Percentiles rank a stretch among this genome's conserved stretches.
These are phyloP conservation scores for Sergeia podlipaevii DNA, from an alignment of 208 protist genomes.

Conservation along the genomic window DNA sequence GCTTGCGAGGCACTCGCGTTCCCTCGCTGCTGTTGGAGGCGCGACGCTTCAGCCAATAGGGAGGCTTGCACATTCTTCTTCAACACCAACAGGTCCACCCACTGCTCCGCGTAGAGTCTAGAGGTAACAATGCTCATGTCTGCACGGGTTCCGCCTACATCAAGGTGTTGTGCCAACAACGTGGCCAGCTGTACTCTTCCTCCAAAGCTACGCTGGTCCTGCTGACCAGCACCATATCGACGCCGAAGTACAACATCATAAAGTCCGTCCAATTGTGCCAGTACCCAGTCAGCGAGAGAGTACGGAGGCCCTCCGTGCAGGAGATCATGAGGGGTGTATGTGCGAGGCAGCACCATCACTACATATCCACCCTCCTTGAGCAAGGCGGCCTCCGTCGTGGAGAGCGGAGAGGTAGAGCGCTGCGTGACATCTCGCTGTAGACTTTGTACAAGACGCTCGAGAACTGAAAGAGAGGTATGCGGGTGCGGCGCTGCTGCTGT, in stretches of 20 bases:
- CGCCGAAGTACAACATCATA: slow-evolving; percentile 57
- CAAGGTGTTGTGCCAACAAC: neutral
- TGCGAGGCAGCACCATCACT: slow-evolving; percentile 59
- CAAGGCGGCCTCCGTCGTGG: slow-evolving; percentile 9
- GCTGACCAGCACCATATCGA: slow-evolving; percentile 12
- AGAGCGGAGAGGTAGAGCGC: neutral
- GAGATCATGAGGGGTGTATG: slow-evolving; percentile 20
- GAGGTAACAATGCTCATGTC: slow-evolving; percentile 8
- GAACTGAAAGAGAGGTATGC: slow-evolving; percentile 11
- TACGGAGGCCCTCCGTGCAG: slow-evolving; percentile 12
- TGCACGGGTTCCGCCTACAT: neutral
- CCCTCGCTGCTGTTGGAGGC: neutral
- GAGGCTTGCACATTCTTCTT: slow-evolving; percentile 24
- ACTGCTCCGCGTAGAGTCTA: neutral
- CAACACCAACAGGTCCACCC: slow-evolving; percentile 61
- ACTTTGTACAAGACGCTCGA: slow-evolving; percentile 22
- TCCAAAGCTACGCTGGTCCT: neutral
- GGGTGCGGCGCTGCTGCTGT: slow-evolving; percentile 10
- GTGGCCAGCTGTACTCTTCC: too few relatives aligned
- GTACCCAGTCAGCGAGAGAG: slow-evolving; percentile 38
- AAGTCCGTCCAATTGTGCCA: slow-evolving; percentile 40
- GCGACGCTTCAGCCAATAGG: slow-evolving; percentile 1
- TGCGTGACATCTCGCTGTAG: slow-evolving; percentile 6
- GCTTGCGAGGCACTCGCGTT: neutral
- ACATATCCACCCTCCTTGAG: slow-evolving; percentile 31